phyloP scores from a whole-genome alignment of 352 stramenopile genomes.

The Phytophthora podocarpi region DNA sequence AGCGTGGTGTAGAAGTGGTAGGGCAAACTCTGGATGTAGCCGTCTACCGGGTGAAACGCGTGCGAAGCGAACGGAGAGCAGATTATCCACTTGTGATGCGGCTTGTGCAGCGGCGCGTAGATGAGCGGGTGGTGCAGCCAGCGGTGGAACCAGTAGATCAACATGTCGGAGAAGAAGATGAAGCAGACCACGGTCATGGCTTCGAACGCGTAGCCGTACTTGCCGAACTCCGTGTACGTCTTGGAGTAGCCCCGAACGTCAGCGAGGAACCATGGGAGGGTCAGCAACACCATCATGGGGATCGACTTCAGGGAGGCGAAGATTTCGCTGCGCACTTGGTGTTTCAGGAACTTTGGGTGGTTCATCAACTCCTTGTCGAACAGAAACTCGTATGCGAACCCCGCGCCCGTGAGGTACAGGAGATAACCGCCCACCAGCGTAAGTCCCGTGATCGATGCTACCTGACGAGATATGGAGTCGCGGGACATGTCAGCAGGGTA shows the following conservation, averaged over 20 bases:
- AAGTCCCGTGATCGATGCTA: slow-evolving; percentile 50
- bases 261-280: slow-evolving; percentile 67
- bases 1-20: slow-evolving; percentile 76
- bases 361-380: slow-evolving; percentile 71
- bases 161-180: slow-evolving; percentile 76
- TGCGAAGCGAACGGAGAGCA: slow-evolving; percentile 73
- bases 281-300: slow-evolving; percentile 68
- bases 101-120: slow-evolving; percentile 73
- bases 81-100: slow-evolving; percentile 81
- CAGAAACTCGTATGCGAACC: slow-evolving; percentile 57
- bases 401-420: slow-evolving; percentile 59
- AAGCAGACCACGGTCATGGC: slow-evolving; percentile 56
- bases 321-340: slow-evolving; percentile 70
- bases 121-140: slow-evolving; percentile 68
- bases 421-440: slow-evolving; percentile 61
- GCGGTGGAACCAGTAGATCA: slow-evolving; percentile 87
- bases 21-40: slow-evolving; percentile 67
- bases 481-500: slow-evolving; percentile 53
- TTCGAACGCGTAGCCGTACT: slow-evolving; percentile 51
- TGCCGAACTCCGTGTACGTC: slow-evolving; percentile 52
- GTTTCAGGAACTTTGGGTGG: slow-evolving; percentile 69
- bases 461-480: slow-evolving; percentile 51
- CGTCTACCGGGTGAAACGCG: slow-evolving; percentile 76
- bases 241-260: slow-evolving; percentile 63
- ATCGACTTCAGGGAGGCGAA: slow-evolving; percentile 53